Evolutionary conservation across 805 yeast genomes (phyloP).

Genomic region (Naumovozyma castellii): DNA sequence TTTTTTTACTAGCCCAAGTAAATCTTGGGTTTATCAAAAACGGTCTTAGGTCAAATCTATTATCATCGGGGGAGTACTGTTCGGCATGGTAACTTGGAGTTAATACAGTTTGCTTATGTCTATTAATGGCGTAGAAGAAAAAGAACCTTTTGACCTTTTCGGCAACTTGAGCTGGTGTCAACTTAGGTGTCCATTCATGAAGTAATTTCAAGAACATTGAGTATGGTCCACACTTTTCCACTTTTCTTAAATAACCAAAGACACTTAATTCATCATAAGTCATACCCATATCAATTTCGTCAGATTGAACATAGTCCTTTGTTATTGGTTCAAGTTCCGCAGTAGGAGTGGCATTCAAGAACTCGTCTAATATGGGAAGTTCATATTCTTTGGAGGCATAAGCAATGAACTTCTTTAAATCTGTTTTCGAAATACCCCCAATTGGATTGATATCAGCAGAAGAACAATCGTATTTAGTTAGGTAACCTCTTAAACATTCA

Average conservation of each 20-base stretch:
- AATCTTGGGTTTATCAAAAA: constrained; percentile 84
- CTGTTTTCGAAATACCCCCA: constrained; percentile 96
- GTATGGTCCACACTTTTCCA: constrained; percentile 92
- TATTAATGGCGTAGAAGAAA: constrained; percentile 86
- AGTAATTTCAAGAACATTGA: constrained; percentile 84
- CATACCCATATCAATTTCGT: constrained; percentile 97
- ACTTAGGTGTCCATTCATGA: constrained; percentile 84
- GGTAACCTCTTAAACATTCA: constrained; percentile 88
- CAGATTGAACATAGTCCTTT: constrained; percentile 83
- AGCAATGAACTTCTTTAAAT: constrained; percentile 72
- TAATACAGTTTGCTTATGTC: constrained; percentile 95
- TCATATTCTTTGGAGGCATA: constrained; percentile 66
- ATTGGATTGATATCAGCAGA: constrained; percentile 97
- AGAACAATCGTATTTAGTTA: constrained; percentile 95
- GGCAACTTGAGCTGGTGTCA: constrained; percentile 78
- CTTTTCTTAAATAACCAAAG: constrained; percentile 84
- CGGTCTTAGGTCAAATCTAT: constrained; percentile 93
- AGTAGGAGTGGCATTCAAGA: constrained; percentile 88
- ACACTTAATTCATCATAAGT: constrained; percentile 87
- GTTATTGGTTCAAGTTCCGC: constrained; percentile 98
- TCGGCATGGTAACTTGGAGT: constrained; percentile 98
- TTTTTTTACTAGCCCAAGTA: constrained; percentile 81
- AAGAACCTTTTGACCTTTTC: constrained; percentile 87
- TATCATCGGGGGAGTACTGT: constrained; percentile 96
- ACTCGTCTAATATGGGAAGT: constrained; percentile 67